Conservation (phyloP, 148 eudicot genomes). For the Oxyria digyna region DNA sequence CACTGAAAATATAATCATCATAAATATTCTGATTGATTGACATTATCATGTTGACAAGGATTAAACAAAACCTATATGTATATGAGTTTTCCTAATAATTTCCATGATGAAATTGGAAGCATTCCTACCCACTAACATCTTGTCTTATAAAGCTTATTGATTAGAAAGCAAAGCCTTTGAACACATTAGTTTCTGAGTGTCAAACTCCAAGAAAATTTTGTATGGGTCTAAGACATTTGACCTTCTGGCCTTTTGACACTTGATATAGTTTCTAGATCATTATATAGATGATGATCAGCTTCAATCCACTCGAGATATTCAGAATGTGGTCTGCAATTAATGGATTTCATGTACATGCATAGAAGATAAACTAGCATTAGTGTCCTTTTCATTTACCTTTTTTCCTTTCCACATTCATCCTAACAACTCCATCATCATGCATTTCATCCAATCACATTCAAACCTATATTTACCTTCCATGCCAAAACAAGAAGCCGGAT, state of each 20-base stretch:
- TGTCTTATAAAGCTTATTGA: not conserved
- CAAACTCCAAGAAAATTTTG: not conserved
- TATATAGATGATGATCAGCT: slow-evolving; percentile 1
- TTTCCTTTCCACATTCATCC: not conserved
- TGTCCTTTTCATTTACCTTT: not conserved
- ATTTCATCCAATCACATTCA: not conserved
- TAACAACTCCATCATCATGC: not conserved
- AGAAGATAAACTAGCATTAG: no score
- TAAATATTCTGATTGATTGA: not conserved
- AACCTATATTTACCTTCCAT: not conserved
- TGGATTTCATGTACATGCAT: not conserved
- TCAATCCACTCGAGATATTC: not conserved
- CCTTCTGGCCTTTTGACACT: not conserved
- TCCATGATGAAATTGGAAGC: not conserved
- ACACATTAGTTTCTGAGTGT: not conserved
- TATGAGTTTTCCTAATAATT: not conserved
- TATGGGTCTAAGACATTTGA: not conserved
- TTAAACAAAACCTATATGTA: not conserved
- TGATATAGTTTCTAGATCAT: not conserved
- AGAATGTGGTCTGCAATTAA: not conserved
- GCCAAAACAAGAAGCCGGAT: not conserved
- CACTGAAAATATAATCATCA: not conserved
- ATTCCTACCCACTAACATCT: slow-evolving; percentile 1
- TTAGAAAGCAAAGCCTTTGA: not conserved
- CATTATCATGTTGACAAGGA: slow-evolving; percentile 1